Evolutionary conservation across 805 yeast species (phyloP).

Genomic region (Yamadazyma laniorum): DNA sequence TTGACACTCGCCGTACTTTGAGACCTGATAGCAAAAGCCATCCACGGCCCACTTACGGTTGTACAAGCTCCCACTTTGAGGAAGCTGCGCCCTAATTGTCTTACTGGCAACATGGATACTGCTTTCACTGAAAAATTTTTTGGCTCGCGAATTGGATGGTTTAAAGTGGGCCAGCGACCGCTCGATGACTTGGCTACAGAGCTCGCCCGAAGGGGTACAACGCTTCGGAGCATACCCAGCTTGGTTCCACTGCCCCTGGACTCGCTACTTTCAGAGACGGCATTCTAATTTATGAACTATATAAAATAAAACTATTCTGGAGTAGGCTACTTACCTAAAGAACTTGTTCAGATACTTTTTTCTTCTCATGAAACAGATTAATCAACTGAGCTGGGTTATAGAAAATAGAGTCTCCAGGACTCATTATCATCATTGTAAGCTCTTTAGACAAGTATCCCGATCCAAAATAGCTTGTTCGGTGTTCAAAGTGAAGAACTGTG

Average conservation of each 20-base stretch:
- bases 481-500: too few species aligned
- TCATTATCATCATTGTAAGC: conserved; percentile 36
- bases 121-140: conserved; percentile 2
- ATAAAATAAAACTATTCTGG: too few species aligned
- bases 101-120: not conserved
- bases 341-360: conserved; percentile 12
- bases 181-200: too few species aligned
- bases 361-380: conserved; percentile 39
- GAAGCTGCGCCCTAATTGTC: not conserved
- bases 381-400: conserved; percentile 46
- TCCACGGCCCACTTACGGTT: not conserved
- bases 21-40: not conserved
- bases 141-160: too few species aligned
- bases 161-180: too few species aligned
- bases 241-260: too few species aligned
- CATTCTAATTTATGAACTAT: too few species aligned
- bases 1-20: not conserved
- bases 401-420: conserved; percentile 35
- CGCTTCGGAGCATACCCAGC: too few species aligned
- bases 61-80: not conserved
- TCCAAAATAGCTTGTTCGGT: too few species aligned
- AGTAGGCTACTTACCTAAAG: conserved; percentile 9
- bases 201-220: too few species aligned
- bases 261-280: too few species aligned
- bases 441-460: conserved; percentile 13